Percentiles rank a stretch among this genome's conserved stretches.
Conservation (phyloP, 2,329 filamentous ascomycete species). For the Aspergillus vadensis region DNA sequence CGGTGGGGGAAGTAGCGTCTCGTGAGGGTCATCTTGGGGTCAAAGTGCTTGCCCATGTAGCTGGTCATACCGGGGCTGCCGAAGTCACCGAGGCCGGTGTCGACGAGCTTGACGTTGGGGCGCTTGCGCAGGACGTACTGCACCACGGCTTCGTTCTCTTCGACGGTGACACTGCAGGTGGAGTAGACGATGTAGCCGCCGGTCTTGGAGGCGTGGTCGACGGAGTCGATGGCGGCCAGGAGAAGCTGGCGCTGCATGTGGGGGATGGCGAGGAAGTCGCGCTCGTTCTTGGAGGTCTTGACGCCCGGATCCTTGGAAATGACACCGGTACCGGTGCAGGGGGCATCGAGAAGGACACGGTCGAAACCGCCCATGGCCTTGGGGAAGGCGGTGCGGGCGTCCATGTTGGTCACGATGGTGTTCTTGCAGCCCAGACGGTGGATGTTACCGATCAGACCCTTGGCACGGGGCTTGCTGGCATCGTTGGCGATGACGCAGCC, state of each 20-base stretch:
- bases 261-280: conserved; percentile 89
- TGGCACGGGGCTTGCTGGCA: conserved; percentile 87
- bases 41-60: conserved; percentile 90
- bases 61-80: conserved; percentile 90
- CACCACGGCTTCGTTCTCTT: conserved; percentile 92
- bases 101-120: conserved; percentile 90
- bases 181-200: conserved; percentile 97
- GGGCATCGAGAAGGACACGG: conserved; percentile 88
- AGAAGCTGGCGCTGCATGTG: conserved; percentile 95
- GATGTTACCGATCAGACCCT: conserved; percentile 97
- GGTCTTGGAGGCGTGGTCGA: conserved; percentile 87
- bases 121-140: conserved; percentile 89
- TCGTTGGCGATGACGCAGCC: conserved; percentile 96
- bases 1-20: conserved; percentile 86
- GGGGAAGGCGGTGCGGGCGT: conserved; percentile 84
- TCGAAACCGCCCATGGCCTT: conserved; percentile 95
- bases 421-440: conserved; percentile 93
- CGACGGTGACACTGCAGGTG: conserved; percentile 90
- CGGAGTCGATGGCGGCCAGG: conserved; percentile 89
- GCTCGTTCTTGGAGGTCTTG: conserved; percentile 97
- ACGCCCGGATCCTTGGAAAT: conserved; percentile 96
- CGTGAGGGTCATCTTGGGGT: conserved; percentile 78
- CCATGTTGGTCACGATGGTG: conserved; percentile 92
- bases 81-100: conserved; percentile 80
- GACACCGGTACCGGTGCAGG: conserved; percentile 94